Conservation (phyloP, 768 basidiomycete genomes). For the Hypholoma sublateritium region DNA sequence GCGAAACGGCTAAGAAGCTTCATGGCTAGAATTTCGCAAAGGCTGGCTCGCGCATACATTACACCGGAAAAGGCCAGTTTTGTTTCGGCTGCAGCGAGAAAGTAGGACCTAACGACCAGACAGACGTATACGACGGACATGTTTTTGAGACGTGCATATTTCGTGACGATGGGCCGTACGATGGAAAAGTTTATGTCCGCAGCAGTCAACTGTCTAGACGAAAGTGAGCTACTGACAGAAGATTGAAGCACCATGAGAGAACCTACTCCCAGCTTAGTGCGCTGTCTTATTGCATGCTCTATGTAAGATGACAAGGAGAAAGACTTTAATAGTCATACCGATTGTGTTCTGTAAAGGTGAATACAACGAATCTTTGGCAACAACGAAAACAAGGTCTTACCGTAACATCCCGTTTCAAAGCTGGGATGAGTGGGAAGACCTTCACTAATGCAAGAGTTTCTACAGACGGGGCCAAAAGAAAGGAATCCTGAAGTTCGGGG, state of each 20-base stretch:
- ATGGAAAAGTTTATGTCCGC: constrained; percentile 82
- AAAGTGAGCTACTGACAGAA: not conserved
- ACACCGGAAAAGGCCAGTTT: constrained; percentile 80
- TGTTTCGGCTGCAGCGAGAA: constrained; percentile 62
- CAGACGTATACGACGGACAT: constrained; percentile 75
- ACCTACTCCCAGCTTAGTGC: constrained; percentile 81
- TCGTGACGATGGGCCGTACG: constrained; percentile 73
- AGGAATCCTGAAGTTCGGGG: constrained; percentile 38
- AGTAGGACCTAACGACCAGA: constrained; percentile 78
- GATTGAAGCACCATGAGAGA: constrained; percentile 2
- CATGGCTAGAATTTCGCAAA: constrained; percentile 89
- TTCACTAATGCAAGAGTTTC: constrained; percentile 61
- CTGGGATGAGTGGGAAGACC: constrained; percentile 81
- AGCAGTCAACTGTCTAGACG: constrained; percentile 71
- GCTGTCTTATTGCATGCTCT: constrained; percentile 46
- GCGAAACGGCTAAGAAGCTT: constrained; percentile 81
- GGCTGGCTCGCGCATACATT: constrained; percentile 62
- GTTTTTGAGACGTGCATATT: constrained; percentile 77
- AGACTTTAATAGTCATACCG: constrained; percentile 27
- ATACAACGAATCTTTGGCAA: constrained; percentile 1
- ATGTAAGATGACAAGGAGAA: constrained; percentile 2
- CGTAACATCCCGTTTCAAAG: constrained; percentile 65
- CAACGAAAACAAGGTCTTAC: constrained; percentile 40
- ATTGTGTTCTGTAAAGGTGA: constrained; percentile 38
- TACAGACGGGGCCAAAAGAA: constrained; percentile 52